Evolutionary conservation across 2,329 filamentous ascomycete genomes (phyloP).

Genomic region (Fusarium papillatum): DNA sequence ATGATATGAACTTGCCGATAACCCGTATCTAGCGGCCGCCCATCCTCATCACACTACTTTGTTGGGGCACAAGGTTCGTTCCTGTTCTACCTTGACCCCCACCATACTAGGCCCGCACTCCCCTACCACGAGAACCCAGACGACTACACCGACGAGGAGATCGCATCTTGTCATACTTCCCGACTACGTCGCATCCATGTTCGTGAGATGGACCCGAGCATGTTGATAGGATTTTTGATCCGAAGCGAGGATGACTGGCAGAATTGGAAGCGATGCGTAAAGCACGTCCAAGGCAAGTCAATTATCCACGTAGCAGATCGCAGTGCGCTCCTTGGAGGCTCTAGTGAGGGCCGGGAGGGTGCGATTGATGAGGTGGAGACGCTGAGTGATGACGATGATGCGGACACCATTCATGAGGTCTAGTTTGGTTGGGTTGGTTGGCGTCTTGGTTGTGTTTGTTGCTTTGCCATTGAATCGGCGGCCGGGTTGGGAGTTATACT

Average conservation of each 20-base stretch:
- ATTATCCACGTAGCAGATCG: conserved; percentile 87
- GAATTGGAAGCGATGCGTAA: conserved; percentile 83
- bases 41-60: conserved; percentile 84
- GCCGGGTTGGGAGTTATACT: conserved; percentile 27
- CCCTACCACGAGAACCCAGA: conserved; percentile 69
- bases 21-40: conserved; percentile 77
- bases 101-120: conserved; percentile 84
- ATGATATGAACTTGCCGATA: conserved; percentile 6
- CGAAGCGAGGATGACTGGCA: conserved; percentile 86
- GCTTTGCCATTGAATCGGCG: conserved; percentile 14
- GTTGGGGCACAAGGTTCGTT: conserved; percentile 75
- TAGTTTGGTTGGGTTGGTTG: conserved; percentile 29
- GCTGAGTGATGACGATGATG: conserved; percentile 81
- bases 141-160: conserved; percentile 78
- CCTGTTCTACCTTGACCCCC: conserved; percentile 96
- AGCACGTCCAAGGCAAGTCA: conserved; percentile 82
- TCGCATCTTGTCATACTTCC: conserved; percentile 89
- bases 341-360: conserved; percentile 71
- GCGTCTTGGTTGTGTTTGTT: conserved; percentile 32
- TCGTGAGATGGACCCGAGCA: conserved; percentile 96
- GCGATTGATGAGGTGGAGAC: conserved; percentile 93
- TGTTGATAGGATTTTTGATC: conserved; percentile 96
- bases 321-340: conserved; percentile 70
- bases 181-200: conserved; percentile 87
- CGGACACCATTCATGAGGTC: conserved; percentile 55